phyloP scores from a whole-genome alignment of 2,329 filamentous ascomycete species.

The Neofusicoccum sp. region DNA sequence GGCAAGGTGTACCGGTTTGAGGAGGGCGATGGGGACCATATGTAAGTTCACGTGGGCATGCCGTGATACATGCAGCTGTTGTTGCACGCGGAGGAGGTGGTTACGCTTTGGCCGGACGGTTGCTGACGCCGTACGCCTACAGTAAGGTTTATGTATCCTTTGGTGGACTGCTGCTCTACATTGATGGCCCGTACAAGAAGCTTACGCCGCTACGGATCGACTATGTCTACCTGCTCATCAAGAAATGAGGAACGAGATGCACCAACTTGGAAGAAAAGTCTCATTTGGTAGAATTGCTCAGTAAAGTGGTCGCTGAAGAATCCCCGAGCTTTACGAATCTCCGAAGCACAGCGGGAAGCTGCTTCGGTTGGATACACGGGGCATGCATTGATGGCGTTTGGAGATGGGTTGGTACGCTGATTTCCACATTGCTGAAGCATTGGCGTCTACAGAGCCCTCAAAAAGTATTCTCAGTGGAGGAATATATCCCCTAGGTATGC shows the following conservation, averaged over 20 bases:
- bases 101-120: too few relatives aligned
- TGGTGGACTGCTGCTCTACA: conserved; percentile 82
- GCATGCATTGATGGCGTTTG: conserved; percentile 17
- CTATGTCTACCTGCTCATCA: conserved; percentile 87
- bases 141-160: conserved; percentile 96
- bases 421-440: conserved; percentile 1
- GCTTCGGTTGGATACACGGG: neutral
- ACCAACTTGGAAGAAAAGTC: neutral
- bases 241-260: conserved; percentile 64
- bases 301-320: neutral
- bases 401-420: conserved; percentile 1
- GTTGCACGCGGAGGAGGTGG: too few relatives aligned
- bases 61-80: too few relatives aligned
- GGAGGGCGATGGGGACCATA: conserved; percentile 76
- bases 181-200: conserved; percentile 95
- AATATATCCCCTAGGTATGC: neutral
- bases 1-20: conserved; percentile 89
- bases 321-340: neutral
- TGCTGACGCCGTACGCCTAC: conserved; percentile 14
- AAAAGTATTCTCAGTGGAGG: neutral
- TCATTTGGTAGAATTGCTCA: neutral
- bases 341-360: neutral
- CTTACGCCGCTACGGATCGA: conserved; percentile 88
- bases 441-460: conserved; percentile 3
- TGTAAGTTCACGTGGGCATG: conserved; percentile 63